Evolutionary conservation across 192 early-diverging fungal genomes (phyloP), one percentile per base, ranked within the genome.

Genomic region (Rhizophagus clarus): DNA sequence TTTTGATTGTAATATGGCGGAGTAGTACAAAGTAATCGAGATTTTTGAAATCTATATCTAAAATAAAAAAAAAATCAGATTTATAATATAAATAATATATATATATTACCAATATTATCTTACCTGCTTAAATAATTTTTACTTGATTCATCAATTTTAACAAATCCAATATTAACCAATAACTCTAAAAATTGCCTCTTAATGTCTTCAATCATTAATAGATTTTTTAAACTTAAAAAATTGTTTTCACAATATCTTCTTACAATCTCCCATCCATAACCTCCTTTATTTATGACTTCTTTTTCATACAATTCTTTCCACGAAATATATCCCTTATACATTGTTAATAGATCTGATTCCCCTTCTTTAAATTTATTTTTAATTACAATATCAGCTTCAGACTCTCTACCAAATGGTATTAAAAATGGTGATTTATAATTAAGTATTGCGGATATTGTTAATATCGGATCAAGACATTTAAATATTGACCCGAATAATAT

Each of bases 401-500:
- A 77, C 81, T 89, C 88, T 72, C 83, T 82, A 1, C 88, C 88
- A 83, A 90, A 89, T 1, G 90, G 86, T 40, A 79, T 86, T n/a
- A 82, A 81, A 49, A 92, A 88, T 6, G 88, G 89, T n/a, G 87
- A 85, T 67, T 89, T 87, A 70, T 89, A 80, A 69, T 90, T 84
- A 81, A 94, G 89, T 81, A 90, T 89, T 31, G 91, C 90, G 7
- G 89, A 92, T 51, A 97, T 85, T 1, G 91, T 91, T 32, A 97
- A 68, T 7, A 93, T 88, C 6, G 93, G 92, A 32, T 97, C 95
- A 1, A 95, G 79, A 22, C 91, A 92, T 34, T 91, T 85, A 82
- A 95, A 92, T 26, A 93, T 87, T 0, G 94, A 89, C 4, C 92
- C 96, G 76, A 93, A 89, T n/a, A 97, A 81, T 14, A 95, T 84